Conservation (phyloP, 352 stramenopile genomes). For the Pythium oligandrum region DNA sequence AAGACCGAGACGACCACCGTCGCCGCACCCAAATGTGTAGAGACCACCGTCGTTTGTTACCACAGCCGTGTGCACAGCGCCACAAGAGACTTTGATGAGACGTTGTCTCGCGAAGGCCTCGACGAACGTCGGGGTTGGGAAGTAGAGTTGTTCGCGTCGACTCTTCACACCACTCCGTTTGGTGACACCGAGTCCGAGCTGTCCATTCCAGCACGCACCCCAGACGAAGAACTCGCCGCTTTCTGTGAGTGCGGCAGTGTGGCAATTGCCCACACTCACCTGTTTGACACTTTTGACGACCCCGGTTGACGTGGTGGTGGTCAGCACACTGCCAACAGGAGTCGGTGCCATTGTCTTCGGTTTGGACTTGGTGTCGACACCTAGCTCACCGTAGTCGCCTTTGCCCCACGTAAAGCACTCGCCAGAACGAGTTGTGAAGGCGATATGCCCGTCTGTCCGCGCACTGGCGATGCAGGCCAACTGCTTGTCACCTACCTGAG, state of each 20-base stretch:
- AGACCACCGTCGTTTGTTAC: conserved; percentile 53
- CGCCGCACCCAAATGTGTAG: conserved; percentile 86
- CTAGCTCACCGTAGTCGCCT: conserved; percentile 56
- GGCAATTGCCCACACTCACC: conserved; percentile 61
- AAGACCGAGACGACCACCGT: conserved; percentile 88
- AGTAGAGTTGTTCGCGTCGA: conserved; percentile 44
- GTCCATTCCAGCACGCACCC: conserved; percentile 66
- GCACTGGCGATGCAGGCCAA: conserved; percentile 35
- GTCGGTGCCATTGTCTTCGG: background rate
- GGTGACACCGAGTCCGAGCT: conserved; percentile 53
- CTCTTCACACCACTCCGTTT: conserved; percentile 54
- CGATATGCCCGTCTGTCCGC: conserved; percentile 44
- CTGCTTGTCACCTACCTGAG: conserved; percentile 18
- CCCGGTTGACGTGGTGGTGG: conserved; percentile 4
- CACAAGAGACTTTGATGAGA: conserved; percentile 82
- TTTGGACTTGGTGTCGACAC: conserved; percentile 17
- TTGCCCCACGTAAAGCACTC: conserved; percentile 60
- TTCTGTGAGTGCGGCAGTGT: conserved; percentile 45
- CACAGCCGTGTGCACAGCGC: conserved; percentile 76
- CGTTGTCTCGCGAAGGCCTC: conserved; percentile 31
- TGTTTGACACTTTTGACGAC: conserved; percentile 11
- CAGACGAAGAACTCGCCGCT: conserved; percentile 52
- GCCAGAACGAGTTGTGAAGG: conserved; percentile 23
- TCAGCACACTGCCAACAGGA: conserved; percentile 3
- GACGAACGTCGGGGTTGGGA: conserved; percentile 59